Conservation (phyloP, 169 alveolate species). For the Condylostoma magnum region DNA sequence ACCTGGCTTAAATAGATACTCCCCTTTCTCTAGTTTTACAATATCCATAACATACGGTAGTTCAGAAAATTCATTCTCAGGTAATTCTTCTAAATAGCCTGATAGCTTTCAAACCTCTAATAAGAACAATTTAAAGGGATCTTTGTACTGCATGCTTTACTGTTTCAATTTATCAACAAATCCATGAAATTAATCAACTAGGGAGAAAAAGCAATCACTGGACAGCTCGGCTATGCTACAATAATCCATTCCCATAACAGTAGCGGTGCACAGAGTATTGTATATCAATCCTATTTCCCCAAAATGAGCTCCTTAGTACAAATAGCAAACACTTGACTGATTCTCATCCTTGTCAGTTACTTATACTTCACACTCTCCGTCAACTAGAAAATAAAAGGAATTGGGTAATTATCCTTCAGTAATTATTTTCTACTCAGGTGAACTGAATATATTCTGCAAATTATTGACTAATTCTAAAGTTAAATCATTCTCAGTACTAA, state of each 20-base stretch:
- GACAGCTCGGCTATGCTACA: slow-evolving; percentile 20
- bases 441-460: slow-evolving; percentile 18
- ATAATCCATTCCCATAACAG: slow-evolving; percentile 4
- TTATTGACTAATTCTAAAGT: slow-evolving; percentile 20
- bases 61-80: slow-evolving; percentile 1
- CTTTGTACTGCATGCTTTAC: not conserved
- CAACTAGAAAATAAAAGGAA: slow-evolving; percentile 38
- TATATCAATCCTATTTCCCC: slow-evolving; percentile 21
- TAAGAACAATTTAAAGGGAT: slow-evolving; percentile 9
- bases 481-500: slow-evolving; percentile 21
- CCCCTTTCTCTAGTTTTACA: slow-evolving; percentile 24
- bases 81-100: slow-evolving; percentile 3
- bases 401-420: slow-evolving; percentile 33
- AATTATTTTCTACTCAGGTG: slow-evolving; percentile 49
- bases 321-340: not conserved
- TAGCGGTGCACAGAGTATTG: slow-evolving; percentile 14
- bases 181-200: not conserved
- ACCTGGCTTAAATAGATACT: slow-evolving; percentile 22
- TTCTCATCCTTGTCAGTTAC: slow-evolving; percentile 7
- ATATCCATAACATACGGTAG: slow-evolving; percentile 1
- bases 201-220: not conserved
- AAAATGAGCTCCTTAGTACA: slow-evolving; percentile 21
- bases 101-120: not conserved
- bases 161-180: not conserved
- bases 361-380: slow-evolving; percentile 34